Conservation (phyloP, 2,329 filamentous ascomycete genomes). For the Talaromyces amestolkiae region DNA sequence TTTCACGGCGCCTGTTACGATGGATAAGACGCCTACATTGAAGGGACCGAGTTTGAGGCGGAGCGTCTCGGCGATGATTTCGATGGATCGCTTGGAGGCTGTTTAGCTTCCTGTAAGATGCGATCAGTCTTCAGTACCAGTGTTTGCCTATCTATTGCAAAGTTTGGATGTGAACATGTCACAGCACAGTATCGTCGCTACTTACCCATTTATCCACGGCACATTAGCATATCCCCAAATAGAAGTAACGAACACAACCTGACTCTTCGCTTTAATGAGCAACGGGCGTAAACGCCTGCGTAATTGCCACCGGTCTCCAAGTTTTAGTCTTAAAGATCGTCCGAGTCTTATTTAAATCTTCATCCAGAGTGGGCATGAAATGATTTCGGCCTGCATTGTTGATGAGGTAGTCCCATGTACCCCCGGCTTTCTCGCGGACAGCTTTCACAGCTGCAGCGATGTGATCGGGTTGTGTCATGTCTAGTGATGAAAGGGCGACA, state of each 20-base stretch:
- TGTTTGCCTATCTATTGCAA: no score
- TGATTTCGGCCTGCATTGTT: not conserved
- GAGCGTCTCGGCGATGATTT: not conserved
- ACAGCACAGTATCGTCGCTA: not conserved
- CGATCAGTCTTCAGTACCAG: not conserved
- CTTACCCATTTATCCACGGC: not conserved
- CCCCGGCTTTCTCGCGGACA: not conserved
- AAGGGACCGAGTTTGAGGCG: not conserved
- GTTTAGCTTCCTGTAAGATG: not conserved
- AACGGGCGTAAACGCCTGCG: not conserved
- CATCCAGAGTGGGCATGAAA: not conserved
- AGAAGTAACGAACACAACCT: not conserved
- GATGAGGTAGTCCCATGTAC: not conserved
- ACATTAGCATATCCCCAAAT: not conserved
- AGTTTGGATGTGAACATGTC: no score
- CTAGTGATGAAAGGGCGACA: not conserved
- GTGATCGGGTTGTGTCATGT: not conserved
- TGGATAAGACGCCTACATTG: not conserved
- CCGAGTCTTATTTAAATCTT: not conserved
- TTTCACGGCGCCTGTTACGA: not conserved
- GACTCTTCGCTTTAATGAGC: not conserved
- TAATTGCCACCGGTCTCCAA: not conserved
- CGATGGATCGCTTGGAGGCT: not conserved
- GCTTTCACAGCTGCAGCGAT: not conserved
- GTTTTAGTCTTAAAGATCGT: not conserved